These are phyloP conservation scores for Microdochium bolleyi DNA, from an alignment of 2,329 filamentous ascomycete species.

Conservation along the genomic window DNA sequence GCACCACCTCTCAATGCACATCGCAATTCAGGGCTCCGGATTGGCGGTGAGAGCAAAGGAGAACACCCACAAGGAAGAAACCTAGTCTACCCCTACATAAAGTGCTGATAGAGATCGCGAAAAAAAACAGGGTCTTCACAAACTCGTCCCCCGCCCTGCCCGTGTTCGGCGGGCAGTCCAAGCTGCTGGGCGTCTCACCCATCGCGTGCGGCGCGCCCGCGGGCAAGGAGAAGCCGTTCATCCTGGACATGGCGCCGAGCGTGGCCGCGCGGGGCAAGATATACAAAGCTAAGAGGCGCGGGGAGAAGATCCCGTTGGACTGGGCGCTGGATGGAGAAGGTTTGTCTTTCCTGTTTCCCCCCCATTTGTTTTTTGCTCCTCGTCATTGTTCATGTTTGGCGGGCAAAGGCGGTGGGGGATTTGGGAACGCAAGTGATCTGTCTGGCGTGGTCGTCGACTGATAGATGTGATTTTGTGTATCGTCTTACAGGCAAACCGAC, in stretches of 20 bases:
- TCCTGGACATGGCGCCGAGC: slow-evolving; percentile 67
- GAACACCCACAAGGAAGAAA: not conserved
- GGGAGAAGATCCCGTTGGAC: slow-evolving; percentile 60
- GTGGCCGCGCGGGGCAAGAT: slow-evolving; percentile 66
- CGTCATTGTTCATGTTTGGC: not conserved
- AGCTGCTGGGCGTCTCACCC: slow-evolving; percentile 66
- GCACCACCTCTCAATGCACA: too few relatives aligned
- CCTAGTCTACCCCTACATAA: not conserved
- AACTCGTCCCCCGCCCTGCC: slow-evolving; percentile 67
- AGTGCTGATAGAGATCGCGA: too few relatives aligned
- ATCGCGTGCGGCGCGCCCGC: slow-evolving; percentile 71
- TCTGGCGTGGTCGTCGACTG: not conserved
- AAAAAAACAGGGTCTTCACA: slow-evolving; percentile 44
- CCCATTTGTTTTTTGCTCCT: not conserved
- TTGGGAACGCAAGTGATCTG: not conserved
- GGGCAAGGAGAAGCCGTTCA: slow-evolving; percentile 50
- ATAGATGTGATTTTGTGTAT: not conserved
- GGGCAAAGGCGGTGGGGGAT: not conserved
- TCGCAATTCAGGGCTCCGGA: too few relatives aligned
- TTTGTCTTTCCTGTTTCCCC: not conserved
- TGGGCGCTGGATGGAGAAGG: slow-evolving; percentile 70
- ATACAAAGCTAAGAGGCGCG: slow-evolving; percentile 59
- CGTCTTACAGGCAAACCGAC: slow-evolving; percentile 40
- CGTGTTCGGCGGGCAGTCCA: slow-evolving; percentile 59
- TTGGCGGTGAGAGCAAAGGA: too few relatives aligned